Evolutionary conservation across 768 basidiomycete species (phyloP).

Genomic region (Auriculariales sp.): DNA sequence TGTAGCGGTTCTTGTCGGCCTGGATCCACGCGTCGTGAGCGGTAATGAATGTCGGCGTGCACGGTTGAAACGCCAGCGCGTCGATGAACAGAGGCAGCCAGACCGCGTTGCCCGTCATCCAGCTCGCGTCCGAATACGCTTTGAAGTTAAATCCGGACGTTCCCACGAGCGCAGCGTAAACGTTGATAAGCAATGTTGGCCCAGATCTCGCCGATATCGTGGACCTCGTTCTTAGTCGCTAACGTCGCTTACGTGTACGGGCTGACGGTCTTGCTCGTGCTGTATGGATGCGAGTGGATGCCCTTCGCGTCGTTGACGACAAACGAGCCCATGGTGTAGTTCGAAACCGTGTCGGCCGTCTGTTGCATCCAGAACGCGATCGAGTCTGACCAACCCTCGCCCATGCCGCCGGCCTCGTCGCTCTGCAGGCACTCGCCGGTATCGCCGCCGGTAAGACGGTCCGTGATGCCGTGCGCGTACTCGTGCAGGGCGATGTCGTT

Average conservation of each 20-base stretch:
- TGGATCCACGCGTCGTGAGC: neutral
- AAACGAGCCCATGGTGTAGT: constrained; percentile 32
- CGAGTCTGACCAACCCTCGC: constrained; percentile 45
- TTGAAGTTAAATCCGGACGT: constrained; percentile 15
- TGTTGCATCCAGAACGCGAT: constrained; percentile 19
- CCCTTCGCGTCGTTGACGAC: constrained; percentile 35
- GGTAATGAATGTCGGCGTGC: constrained; percentile 25
- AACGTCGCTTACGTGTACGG: constrained; percentile 29
- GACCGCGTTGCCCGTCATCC: constrained; percentile 30
- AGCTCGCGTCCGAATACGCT: constrained; percentile 25
- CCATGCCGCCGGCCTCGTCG: constrained; percentile 50
- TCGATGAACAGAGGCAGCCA: constrained; percentile 38
- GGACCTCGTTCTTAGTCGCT: constrained; percentile 26
- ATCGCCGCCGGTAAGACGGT: constrained; percentile 36
- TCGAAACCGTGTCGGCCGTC: constrained; percentile 20
- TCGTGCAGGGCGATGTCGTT: constrained; percentile 45
- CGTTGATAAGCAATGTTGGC: constrained; percentile 26
- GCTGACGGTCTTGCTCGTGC: constrained; percentile 26
- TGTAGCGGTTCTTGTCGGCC: neutral
- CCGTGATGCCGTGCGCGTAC: constrained; percentile 32
- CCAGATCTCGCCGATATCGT: constrained; percentile 47
- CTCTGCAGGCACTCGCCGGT: constrained; percentile 47
- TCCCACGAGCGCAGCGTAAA: constrained; percentile 17
- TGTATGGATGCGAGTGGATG: constrained; percentile 45
- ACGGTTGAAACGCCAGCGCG: constrained; percentile 29